Evolutionary conservation across 345 rosid genomes (phyloP), one percentile per base, ranked within the genome.

Genomic region (Salix brachista): DNA sequence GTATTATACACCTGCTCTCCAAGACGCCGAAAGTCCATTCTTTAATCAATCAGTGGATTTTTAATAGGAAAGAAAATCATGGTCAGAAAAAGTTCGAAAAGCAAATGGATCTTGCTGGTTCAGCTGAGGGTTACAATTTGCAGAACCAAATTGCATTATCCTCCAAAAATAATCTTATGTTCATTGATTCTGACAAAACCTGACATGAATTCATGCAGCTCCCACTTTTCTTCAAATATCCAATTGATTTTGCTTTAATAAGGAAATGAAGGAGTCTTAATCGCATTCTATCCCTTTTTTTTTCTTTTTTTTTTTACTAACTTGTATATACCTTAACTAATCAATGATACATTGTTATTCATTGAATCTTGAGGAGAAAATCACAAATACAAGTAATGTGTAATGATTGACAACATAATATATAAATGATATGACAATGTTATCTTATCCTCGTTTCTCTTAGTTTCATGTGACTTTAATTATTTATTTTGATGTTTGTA

Each of bases 151-250:
- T 76, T 70, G 67, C 79, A 48, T 77, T 65, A n/a, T 68, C 74
- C 19, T 76, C 81, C 82, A 73, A 81, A 34, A 65, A 23, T 64
- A 46, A 71, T 30, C 25, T 71, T 46, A 73, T 83, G 78, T 81
- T 78, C 81, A 80, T 73, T 76, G 86, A 82, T 82, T 73, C 72
- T 72, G 87, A 82, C 84, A 39, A 72, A 82, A 56, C 80, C 52
- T 75, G 67, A 34, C 60, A 21, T 11, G 21, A 67, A 39, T 72
- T 39, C 34, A 41, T 30, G 65, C 19, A 28, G 8, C 17, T 16
- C 19, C 0, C 30, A 60, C 25, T 25, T 26, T 13, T 72, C 21
- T 11, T n/a, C n/a, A 37, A 4, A 10, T 8, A 21, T 71, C 50
- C 2, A 8, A 21, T 21, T 12, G 8, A 23, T 34, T 23, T 37